Percentiles rank a stretch among this genome's conserved stretches.
phyloP scores from a whole-genome alignment of 768 basidiomycete species.

The Mycena kentingensis region DNA sequence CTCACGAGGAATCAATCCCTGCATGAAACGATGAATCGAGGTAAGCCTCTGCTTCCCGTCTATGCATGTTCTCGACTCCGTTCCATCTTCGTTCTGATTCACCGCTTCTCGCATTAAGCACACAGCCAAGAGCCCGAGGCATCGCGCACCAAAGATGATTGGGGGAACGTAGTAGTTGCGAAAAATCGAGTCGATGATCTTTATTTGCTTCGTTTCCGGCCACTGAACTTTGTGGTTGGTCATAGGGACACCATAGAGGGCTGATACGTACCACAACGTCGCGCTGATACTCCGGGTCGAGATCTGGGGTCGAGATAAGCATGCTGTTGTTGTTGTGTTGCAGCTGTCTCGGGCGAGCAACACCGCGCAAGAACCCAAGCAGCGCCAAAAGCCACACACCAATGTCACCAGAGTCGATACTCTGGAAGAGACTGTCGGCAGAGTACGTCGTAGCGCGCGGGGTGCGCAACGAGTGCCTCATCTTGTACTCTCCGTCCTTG shows the following conservation, averaged over 20 bases:
- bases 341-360: no score
- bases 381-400: no score
- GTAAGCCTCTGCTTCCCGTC: conserved; percentile 84
- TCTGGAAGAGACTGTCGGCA: conserved; percentile 28
- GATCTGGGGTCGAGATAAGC: no score
- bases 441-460: conserved; percentile 48
- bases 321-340: no score
- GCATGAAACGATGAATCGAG: conserved; percentile 71
- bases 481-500: conserved; percentile 23
- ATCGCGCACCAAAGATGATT: conserved; percentile 61
- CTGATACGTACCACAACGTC: no score
- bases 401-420: background rate
- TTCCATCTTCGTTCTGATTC: conserved; percentile 57
- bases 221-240: conserved; percentile 84
- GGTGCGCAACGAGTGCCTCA: conserved; percentile 38
- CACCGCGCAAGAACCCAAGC: no score
- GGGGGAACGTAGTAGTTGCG: conserved; percentile 80
- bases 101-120: conserved; percentile 42
- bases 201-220: conserved; percentile 73
- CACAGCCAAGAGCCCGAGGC: background rate
- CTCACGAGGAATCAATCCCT: conserved; percentile 55
- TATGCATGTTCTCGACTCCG: conserved; percentile 67
- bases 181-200: conserved; percentile 75
- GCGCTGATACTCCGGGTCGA: conserved; percentile 33
- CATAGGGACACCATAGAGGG: no score